Evolutionary conservation across 495 filamentous ascomycete genomes (phyloP).

Genomic region (Penicillium verhagenii): DNA sequence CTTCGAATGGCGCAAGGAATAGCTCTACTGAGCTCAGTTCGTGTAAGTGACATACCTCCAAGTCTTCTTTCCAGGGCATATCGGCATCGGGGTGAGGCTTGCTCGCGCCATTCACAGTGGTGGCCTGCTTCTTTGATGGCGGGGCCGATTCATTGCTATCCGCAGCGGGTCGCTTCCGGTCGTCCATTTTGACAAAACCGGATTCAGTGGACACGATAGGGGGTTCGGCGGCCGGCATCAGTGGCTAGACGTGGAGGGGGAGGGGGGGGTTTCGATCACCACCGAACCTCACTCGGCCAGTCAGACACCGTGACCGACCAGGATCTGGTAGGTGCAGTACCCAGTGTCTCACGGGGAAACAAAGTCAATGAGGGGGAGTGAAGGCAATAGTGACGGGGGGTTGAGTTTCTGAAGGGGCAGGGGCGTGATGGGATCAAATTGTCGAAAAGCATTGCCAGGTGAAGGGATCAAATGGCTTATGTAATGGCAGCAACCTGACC

Average conservation of each 20-base stretch:
- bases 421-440: not conserved
- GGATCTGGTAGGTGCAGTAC: conserved; percentile 21
- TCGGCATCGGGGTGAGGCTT: conserved; percentile 76
- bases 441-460: not conserved
- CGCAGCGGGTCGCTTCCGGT: conserved; percentile 86
- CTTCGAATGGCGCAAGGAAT: not conserved
- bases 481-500: not conserved
- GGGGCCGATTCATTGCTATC: conserved; percentile 77
- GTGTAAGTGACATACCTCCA: conserved; percentile 68
- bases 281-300: conserved; percentile 40
- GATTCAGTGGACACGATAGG: conserved; percentile 67
- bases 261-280: conserved; percentile 36
- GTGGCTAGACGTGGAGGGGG: conserved; percentile 51
- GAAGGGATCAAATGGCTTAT: not conserved
- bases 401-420: not conserved
- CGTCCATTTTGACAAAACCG: conserved; percentile 89
- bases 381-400: not conserved
- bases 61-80: conserved; percentile 79
- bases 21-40: not conserved
- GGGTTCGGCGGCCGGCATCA: conserved; percentile 78
- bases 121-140: conserved; percentile 81
- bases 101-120: conserved; percentile 66
- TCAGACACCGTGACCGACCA: conserved; percentile 33
- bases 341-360: not conserved
- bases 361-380: not conserved